Base-by-base conservation (phyloP, 768 basidiomycete genomes). In the Hygrophoropsis aurantiaca region DNA sequence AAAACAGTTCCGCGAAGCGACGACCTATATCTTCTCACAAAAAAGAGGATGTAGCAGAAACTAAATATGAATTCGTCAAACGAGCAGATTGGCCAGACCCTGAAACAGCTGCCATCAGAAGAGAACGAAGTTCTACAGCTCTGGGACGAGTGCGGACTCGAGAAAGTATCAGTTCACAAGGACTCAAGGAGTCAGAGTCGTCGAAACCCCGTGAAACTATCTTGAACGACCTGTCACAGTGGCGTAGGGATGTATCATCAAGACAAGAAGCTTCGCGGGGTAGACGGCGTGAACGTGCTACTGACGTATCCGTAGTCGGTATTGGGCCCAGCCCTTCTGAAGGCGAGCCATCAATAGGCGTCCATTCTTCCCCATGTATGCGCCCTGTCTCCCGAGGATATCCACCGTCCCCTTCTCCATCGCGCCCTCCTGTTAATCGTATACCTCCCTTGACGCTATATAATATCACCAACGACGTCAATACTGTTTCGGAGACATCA, bases 11-110 rank as follows among this genome's bases (percentile, higher is more conserved):
- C 11, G 48, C 61, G 23, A 66, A 61, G 21, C 68, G 64, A 40
- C 61, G 65, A 46, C 58, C 61, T 27, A 61, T 64, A 21, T 59
- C 68, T 6, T 65, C 62, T 23, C 66, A 71, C 25, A 71, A 78
- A 32, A 69, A 70, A 25, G 70, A 73, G 23, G 77, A 80, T 49
- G 81, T 87, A 36, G 77, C 80, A 20, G 79, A 85, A 51, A 77
- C 86, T 15, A 78, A 83, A 58, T 90, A 82, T 59, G 80, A 90
- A 70, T 90, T 89, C 56, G 86, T 90, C 39, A 90, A 88, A 61
- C 80, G 89, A 35, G 82, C 90, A 13, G 89, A 87, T 54, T 90
- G 90, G 90, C 87, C 85, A 1, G 87, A 88, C 62, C 79, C 85
- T 33, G 89, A 89, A 68, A 72, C 79, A 5, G 85, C 82, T 46